phyloP scores from a whole-genome alignment of 2,329 filamentous ascomycete genomes.

The Penicillium nordicum region DNA sequence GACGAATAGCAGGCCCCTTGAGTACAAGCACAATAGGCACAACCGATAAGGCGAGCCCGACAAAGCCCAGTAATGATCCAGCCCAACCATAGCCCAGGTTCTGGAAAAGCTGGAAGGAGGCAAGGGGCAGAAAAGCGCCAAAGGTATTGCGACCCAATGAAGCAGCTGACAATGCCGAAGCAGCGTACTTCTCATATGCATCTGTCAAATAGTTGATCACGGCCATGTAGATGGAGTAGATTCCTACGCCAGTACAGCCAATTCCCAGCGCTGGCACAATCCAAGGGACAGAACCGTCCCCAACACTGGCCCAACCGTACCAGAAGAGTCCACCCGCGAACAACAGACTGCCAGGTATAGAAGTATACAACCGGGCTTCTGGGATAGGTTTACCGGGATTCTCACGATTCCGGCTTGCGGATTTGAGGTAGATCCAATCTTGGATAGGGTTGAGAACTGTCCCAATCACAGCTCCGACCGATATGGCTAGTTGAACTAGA shows the following conservation, averaged over 20 bases:
- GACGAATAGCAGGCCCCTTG: constrained; percentile 41
- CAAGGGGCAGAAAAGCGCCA: constrained; percentile 48
- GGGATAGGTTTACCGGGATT: constrained; percentile 40
- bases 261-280: constrained; percentile 34
- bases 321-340: constrained; percentile 36
- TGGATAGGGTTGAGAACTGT: constrained; percentile 42
- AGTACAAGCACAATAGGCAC: constrained; percentile 43
- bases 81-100: constrained; percentile 46
- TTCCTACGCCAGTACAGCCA: constrained; percentile 40
- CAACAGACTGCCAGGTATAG: constrained; percentile 40
- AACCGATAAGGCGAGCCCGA: constrained; percentile 38
- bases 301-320: constrained; percentile 35
- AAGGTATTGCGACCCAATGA: constrained; percentile 46
- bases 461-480: constrained; percentile 42
- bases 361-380: constrained; percentile 44
- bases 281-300: constrained; percentile 28
- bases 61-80: constrained; percentile 43
- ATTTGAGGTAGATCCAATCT: constrained; percentile 27
- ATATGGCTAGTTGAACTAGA: constrained; percentile 43
- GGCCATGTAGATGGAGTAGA: constrained; percentile 47
- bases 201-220: constrained; percentile 50
- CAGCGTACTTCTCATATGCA: constrained; percentile 49
- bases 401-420: constrained; percentile 31
- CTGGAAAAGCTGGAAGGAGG: constrained; percentile 40
- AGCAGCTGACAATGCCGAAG: constrained; percentile 46